Evolutionary conservation across 495 filamentous ascomycete genomes (phyloP).

Genomic region (Delitschia confertaspora): DNA sequence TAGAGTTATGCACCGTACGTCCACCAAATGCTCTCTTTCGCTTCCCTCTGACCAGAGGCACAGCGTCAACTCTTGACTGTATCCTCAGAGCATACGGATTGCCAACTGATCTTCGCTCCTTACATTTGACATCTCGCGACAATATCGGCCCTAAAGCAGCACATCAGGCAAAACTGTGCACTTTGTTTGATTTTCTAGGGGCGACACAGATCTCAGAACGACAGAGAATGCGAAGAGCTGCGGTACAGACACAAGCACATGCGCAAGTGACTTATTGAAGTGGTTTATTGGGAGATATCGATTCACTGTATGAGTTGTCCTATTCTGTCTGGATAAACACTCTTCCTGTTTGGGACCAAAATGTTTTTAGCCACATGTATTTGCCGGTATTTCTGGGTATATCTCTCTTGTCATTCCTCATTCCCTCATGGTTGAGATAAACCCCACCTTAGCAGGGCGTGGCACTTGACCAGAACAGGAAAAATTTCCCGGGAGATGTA

Average conservation of each 20-base stretch:
- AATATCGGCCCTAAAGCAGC: constrained; percentile 10
- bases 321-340: too few relatives aligned
- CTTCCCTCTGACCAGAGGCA: constrained; percentile 1
- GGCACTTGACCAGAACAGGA: constrained; percentile 17
- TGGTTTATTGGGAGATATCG: too few relatives aligned
- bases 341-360: too few relatives aligned
- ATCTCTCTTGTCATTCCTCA: too few relatives aligned
- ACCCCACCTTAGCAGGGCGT: too few relatives aligned
- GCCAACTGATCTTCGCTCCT: constrained; percentile 24
- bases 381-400: too few relatives aligned
- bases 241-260: too few relatives aligned
- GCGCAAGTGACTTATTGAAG: too few relatives aligned
- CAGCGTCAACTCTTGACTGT: constrained; percentile 30
- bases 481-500: constrained; percentile 8
- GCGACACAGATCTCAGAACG: constrained; percentile 18
- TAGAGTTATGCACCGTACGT: constrained; percentile 27
- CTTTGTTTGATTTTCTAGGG: constrained; percentile 27
- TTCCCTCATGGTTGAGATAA: too few relatives aligned
- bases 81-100: constrained; percentile 32
- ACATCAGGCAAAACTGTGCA: constrained; percentile 24
- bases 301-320: too few relatives aligned
- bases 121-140: constrained; percentile 18
- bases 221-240: constrained; percentile 10
- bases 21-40: background rate
- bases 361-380: too few relatives aligned